Evolutionary conservation across 164 flowering plant species (phyloP), one percentile per base, ranked within the genome.

Genomic region (Litsea cubeba): DNA sequence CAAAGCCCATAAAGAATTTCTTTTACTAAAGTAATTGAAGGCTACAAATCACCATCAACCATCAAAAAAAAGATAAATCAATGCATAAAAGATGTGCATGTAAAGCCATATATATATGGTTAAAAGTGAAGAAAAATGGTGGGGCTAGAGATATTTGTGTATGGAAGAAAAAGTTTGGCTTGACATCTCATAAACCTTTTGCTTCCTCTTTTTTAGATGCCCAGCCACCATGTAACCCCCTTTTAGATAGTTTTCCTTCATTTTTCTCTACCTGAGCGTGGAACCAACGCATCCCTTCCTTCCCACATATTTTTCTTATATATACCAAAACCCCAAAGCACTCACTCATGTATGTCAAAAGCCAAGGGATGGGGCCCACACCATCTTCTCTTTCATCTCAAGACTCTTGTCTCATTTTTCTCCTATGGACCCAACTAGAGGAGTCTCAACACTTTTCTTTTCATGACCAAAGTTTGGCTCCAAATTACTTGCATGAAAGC

Each of bases 201-300:
- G 22, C 26, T 76, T 49, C 78, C 60, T 65, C 84, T 82, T 87
- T 84, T 82, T 3, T 62, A 86, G 87, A 89, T 89, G 88, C 93
- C 84, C 83, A 79, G 81, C 86, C 83, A 85, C 84, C 83, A 79
- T 82, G 81, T 85, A 82, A 67, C 73, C 68, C 50, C 54, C 68
- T 70, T 35, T 70, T 70, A 40, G 46, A 40, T 8, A 8, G 14
- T 63, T 68, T 72, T 71, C 46, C 51, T 57, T 50, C 7, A 63
- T 54, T 30, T 49, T 72, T 72, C 67, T 75, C 72, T 75, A 75
- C 78, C 81, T 86, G 83, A 74, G 95, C 95, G 83, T 90, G 77
- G 79, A 83, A 87, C 76, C 90, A 90, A 90, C 94, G 94, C 94
- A 68, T 78, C 77, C 83, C 71, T 82, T 84, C 76, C 79, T 81